Evolutionary conservation across 345 rosid genomes (phyloP).

Genomic region (Populus deltoides): DNA sequence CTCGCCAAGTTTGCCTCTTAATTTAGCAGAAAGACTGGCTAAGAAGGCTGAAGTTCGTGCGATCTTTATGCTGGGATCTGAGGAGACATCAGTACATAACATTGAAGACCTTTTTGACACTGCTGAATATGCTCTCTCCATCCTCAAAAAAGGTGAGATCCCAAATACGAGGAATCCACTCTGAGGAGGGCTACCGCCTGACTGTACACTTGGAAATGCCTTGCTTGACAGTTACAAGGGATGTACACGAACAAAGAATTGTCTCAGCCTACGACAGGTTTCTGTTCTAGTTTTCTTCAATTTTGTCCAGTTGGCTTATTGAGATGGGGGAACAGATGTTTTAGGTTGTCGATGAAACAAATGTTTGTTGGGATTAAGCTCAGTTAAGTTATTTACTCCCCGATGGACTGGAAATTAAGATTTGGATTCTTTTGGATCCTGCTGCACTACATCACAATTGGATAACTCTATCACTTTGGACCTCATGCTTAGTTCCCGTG

Average conservation of each 20-base stretch:
- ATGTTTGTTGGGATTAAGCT: too few species aligned
- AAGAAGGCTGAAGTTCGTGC: constrained; percentile 59
- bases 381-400: too few species aligned
- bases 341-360: too few species aligned
- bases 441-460: too few species aligned
- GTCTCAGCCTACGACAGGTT: not conserved
- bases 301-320: not conserved
- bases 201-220: not conserved
- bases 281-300: not conserved
- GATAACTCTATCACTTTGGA: too few species aligned
- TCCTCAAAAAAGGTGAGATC: constrained; percentile 52
- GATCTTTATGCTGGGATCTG: constrained; percentile 51
- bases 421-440: too few species aligned
- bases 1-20: constrained; percentile 49
- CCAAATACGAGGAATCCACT: constrained; percentile 22
- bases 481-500: too few species aligned
- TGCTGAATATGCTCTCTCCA: constrained; percentile 50
- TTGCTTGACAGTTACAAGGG: not conserved
- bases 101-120: constrained; percentile 50
- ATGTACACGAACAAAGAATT: not conserved
- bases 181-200: not conserved
- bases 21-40: constrained; percentile 52
- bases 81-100: constrained; percentile 51
- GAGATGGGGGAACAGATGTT: too few species aligned
- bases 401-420: too few species aligned